Conservation (phyloP, 768 basidiomycete genomes). For the Coprinellus micaceus region DNA sequence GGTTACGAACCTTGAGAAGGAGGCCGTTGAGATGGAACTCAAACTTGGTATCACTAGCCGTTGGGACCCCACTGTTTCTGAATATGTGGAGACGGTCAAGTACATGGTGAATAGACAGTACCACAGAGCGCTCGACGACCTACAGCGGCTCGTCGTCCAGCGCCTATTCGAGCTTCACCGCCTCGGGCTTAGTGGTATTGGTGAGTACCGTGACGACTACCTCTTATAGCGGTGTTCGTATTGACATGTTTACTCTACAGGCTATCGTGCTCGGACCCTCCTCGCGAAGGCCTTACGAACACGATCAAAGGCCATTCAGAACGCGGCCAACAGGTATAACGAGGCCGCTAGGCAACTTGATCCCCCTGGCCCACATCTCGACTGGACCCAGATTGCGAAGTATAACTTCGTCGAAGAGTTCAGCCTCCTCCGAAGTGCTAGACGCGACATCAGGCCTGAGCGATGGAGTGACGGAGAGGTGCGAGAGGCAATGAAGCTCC, state of each 20-base stretch:
- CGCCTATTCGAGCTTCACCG: constrained; percentile 36
- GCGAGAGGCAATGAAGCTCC: constrained; percentile 22
- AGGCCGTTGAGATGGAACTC: constrained; percentile 8
- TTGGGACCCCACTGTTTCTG: background rate
- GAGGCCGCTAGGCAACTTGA: constrained; percentile 16
- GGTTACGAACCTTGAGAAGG: background rate
- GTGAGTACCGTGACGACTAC: constrained; percentile 18
- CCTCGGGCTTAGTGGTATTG: constrained; percentile 32
- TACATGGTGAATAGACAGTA: constrained; percentile 5
- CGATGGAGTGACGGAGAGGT: constrained; percentile 25
- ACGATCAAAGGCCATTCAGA: constrained; percentile 27
- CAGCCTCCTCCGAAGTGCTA: constrained; percentile 27
- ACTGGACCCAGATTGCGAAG: constrained; percentile 21
- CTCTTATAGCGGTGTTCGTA: background rate
- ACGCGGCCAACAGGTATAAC: constrained; percentile 31
- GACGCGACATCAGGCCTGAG: constrained; percentile 22
- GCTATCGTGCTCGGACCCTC: constrained; percentile 30
- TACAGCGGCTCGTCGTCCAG: constrained; percentile 31
- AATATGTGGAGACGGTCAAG: constrained; percentile 7
- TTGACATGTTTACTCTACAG: constrained; percentile 15
- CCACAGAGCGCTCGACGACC: constrained; percentile 24
- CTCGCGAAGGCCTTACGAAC: constrained; percentile 31
- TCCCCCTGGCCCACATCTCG: constrained; percentile 16
- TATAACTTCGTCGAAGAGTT: no score
- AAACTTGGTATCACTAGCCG: background rate